Evolutionary conservation across 2,329 filamentous ascomycete species (phyloP).

Genomic region (Fusarium transvaalense): DNA sequence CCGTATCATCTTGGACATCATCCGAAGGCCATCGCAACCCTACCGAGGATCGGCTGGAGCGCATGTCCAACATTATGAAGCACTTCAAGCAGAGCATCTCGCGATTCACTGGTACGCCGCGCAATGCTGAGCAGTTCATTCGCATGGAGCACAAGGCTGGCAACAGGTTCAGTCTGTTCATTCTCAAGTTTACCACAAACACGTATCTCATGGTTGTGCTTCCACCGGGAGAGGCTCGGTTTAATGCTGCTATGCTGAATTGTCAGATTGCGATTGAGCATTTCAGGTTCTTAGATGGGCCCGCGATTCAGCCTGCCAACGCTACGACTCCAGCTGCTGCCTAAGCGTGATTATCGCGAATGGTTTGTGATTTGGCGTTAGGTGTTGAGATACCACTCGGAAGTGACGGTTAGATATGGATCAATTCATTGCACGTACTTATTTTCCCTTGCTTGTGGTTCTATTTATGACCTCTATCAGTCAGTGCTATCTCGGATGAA

Average conservation of each 20-base stretch:
- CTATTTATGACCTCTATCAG: conserved; percentile 31
- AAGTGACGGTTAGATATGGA: conserved; percentile 34
- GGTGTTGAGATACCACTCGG: conserved; percentile 48
- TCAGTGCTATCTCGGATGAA: conserved; percentile 16
- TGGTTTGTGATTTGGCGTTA: conserved; percentile 40
- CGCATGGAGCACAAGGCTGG: conserved; percentile 84
- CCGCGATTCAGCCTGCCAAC: conserved; percentile 41
- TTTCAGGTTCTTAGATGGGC: conserved; percentile 76
- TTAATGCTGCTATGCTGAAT: conserved; percentile 91
- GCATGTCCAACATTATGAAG: conserved; percentile 96
- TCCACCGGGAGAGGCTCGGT: conserved; percentile 89
- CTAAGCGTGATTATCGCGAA: conserved; percentile 15
- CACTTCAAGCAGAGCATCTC: conserved; percentile 91
- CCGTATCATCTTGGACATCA: conserved; percentile 91
- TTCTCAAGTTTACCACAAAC: conserved; percentile 95
- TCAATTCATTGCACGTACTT: neutral
- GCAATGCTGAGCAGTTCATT: conserved; percentile 83
- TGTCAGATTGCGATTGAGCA: conserved; percentile 87
- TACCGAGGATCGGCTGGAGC: conserved; percentile 92
- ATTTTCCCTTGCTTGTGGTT: conserved; percentile 12
- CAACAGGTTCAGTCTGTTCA: conserved; percentile 88
- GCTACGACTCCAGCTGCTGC: conserved; percentile 20
- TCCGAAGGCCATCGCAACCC: conserved; percentile 82
- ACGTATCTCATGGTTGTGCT: conserved; percentile 95
- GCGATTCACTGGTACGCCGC: conserved; percentile 83